phyloP scores from a whole-genome alignment of 2,329 filamentous ascomycete species.

The Arthrobotrys iridis region DNA sequence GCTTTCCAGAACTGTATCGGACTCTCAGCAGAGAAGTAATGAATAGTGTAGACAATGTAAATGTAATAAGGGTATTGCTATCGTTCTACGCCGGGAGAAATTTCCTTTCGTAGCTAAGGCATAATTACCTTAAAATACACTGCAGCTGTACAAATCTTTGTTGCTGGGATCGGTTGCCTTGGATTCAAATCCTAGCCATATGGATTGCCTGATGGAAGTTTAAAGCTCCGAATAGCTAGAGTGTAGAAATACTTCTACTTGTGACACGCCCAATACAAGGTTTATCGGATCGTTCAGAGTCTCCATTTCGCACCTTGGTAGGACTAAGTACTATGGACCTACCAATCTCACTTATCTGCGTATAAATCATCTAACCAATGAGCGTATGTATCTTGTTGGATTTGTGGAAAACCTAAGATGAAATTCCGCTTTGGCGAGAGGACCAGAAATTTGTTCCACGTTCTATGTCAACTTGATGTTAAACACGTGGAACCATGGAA shows the following conservation, averaged over 20 bases:
- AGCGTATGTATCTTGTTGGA: slow-evolving; percentile 9
- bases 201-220: too few species aligned
- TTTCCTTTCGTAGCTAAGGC: too few species aligned
- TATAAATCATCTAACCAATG: background rate
- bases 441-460: slow-evolving; percentile 12
- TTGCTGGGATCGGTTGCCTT: too few species aligned
- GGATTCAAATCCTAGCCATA: too few species aligned
- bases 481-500: slow-evolving; percentile 44
- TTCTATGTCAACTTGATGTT: slow-evolving; percentile 18
- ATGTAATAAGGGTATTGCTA: too few species aligned
- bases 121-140: too few species aligned
- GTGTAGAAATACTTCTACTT: too few species aligned
- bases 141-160: too few species aligned
- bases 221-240: too few species aligned
- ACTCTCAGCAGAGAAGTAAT: background rate
- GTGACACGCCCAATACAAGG: background rate
- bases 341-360: background rate
- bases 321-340: background rate
- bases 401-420: slow-evolving; percentile 21
- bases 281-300: background rate
- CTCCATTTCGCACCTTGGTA: background rate
- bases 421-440: background rate
- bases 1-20: background rate
- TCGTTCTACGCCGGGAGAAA: too few species aligned
- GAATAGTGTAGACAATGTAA: background rate